Base-by-base conservation (phyloP, 1,284 basidiomycete genomes). In the Cryptococcus hybrid region DNA sequence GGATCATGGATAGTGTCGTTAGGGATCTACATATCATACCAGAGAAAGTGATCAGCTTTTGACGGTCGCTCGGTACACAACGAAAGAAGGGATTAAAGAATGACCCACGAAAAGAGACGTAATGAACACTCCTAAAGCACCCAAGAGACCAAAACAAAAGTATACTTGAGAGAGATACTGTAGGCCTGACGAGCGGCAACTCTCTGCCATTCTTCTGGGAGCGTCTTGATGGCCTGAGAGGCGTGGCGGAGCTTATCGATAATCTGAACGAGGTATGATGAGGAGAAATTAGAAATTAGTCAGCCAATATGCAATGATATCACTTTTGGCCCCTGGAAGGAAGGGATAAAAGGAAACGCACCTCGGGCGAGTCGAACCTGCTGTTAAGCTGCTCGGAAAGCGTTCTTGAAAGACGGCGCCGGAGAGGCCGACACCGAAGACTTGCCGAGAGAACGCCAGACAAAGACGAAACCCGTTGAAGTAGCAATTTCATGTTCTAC, bases 361-460 rank as follows among this genome's bases (percentile, higher is more conserved):
- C 18, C 18, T 63, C 57, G 7, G 58, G 55, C 11, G 51, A 55
- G 3, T 58, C 40, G 49, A 68, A 66, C 6, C 64, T 45, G 12
- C 48, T 51, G 7, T 45, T 15, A 5, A 70, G 59, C 48, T 68
- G 54, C 5, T 9, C 15, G 2, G 56, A 43, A 3, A 68, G 54
- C 1, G 65, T 60, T 7, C 18, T 18, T 18, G 18, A 51, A 67
- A 62, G 12, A 67, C 63, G 2, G 68, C 68, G 18, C 66, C 64
- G 2, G 65, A 64, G 11, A 67, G 53, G 15, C 64, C 68, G 1
- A 70, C 66, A 7, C 66, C 66, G 45, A 66, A 63, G 1, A 70
- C 63, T 50, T 68, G 68, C 68, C 68, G 7, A 67, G 48, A 13
- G 55, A 58, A 9, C 68, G 60, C 54, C 60, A 70, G 30, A 70